These are phyloP conservation scores for Paramyrothecium roridum DNA, from an alignment of 2,329 filamentous ascomycete genomes.

Conservation along the genomic window DNA sequence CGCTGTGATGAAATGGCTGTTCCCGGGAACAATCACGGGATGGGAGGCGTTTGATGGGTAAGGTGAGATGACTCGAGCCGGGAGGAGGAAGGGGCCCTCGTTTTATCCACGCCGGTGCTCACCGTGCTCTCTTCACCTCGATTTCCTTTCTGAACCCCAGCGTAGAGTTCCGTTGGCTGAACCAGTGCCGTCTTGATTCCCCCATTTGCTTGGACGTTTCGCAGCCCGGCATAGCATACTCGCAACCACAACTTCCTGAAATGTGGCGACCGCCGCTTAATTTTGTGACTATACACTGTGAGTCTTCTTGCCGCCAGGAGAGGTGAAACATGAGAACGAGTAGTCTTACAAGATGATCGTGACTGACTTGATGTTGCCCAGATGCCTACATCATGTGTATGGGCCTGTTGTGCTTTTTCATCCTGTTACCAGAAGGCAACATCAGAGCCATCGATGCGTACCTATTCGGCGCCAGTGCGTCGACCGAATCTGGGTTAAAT, in stretches of 20 bases:
- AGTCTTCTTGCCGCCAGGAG: neutral
- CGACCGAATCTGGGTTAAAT: conserved; percentile 44
- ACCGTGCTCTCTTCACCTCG: neutral
- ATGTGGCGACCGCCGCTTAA: conserved; percentile 17
- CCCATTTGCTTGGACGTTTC: neutral
- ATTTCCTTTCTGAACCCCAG: neutral
- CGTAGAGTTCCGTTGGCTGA: neutral
- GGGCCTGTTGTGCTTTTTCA: conserved; percentile 14
- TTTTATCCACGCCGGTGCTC: neutral
- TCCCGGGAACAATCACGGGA: neutral
- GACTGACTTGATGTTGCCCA: conserved; percentile 6
- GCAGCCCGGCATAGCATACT: neutral
- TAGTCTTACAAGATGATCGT: neutral
- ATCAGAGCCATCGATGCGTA: conserved; percentile 40
- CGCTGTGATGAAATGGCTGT: neutral
- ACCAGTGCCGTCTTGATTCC: neutral
- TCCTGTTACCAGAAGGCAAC: conserved; percentile 18
- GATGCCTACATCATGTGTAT: conserved; percentile 20
- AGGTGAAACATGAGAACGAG: neutral
- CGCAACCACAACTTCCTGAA: neutral
- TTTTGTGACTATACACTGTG: conserved; percentile 22
- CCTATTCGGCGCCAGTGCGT: conserved; percentile 46
- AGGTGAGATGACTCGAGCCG: neutral
- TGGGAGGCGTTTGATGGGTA: neutral
- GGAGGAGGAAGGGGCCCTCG: neutral